phyloP scores from a whole-genome alignment of 768 basidiomycete genomes.

The Mycena alexandri region DNA sequence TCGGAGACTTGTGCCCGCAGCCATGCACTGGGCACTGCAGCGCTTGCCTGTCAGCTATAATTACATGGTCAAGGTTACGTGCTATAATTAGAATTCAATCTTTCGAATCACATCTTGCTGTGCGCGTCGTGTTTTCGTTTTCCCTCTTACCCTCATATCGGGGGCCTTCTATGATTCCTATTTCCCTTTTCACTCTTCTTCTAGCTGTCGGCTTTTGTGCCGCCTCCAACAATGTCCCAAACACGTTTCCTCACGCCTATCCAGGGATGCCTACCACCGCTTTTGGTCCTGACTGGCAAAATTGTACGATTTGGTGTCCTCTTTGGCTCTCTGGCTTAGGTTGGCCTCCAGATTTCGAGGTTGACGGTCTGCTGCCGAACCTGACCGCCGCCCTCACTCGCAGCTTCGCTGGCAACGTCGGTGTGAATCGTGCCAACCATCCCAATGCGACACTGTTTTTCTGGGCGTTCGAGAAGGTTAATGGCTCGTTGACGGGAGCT shows the following conservation, averaged over 20 bases:
- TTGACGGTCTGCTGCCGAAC: constrained; percentile 69
- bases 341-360: constrained; percentile 64
- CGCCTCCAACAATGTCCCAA: constrained; percentile 43
- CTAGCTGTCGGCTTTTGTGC: not conserved
- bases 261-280: constrained; percentile 61
- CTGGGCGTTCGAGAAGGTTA: constrained; percentile 69
- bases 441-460: constrained; percentile 78
- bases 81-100: too few relatives aligned
- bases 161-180: constrained; percentile 18
- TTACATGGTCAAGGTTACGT: too few relatives aligned
- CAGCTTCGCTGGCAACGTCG: constrained; percentile 74
- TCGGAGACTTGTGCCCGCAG: too few relatives aligned
- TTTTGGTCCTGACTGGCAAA: constrained; percentile 71
- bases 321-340: not conserved
- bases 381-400: constrained; percentile 63
- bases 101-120: too few relatives aligned
- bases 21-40: too few relatives aligned
- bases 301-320: constrained; percentile 55
- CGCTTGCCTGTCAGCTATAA: too few relatives aligned
- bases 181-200: not conserved
- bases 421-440: constrained; percentile 68
- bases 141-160: constrained; percentile 12
- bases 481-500: constrained; percentile 66
- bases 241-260: constrained; percentile 62
- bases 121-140: too few relatives aligned